Base-by-base conservation (phyloP, 495 filamentous ascomycete genomes). In the Alectoria sarmentosa region DNA sequence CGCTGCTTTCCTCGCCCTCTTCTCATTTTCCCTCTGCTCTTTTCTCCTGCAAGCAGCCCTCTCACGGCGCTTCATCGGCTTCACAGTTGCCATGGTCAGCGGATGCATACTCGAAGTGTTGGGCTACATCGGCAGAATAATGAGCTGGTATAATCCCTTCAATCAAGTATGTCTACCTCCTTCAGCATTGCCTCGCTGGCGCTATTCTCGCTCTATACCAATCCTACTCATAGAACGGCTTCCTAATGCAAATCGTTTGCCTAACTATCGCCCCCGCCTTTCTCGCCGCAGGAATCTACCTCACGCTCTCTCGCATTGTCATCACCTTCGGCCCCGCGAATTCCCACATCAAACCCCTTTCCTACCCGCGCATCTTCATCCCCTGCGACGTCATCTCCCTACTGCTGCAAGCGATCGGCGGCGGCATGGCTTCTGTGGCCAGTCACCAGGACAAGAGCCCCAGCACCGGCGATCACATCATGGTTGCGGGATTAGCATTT, bases 401-500 rank as follows among this genome's bases (percentile, higher is more conserved):
- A 13, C 55, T 83, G 21, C 73, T 88, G 39, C 86, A 89, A 73
- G 86, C 81, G 21, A 79, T 82, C 23, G 86, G 86, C 48, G 86
- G 85, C 59, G 82, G 78, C 57, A 79, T 88, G 60, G 84, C 85
- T 2, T 81, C 82, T 6, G 73, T 72, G 23, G 80, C 79, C 14
- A 76, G 73, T n/a, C 70, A 77, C 61, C 64, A 69, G 19, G 52
- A 69, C 23, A 56, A 70, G 21, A 69, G 76, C 70, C 64, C 68
- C 15, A 64, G 72, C 26, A 71, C 77, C 26, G 84, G 84, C 30
- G 84, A 88, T 72, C 72, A 86, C 67, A 82, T 86, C 63, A 89
- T 88, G 68, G 84, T 90, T 46, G 80, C 85, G 1, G 87, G 88
- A 65, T 84, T 91, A 58, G 76, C 82, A 11, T 80, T 87, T 72